Conservation (phyloP, 345 rosid genomes). For the Acer saccharum region DNA sequence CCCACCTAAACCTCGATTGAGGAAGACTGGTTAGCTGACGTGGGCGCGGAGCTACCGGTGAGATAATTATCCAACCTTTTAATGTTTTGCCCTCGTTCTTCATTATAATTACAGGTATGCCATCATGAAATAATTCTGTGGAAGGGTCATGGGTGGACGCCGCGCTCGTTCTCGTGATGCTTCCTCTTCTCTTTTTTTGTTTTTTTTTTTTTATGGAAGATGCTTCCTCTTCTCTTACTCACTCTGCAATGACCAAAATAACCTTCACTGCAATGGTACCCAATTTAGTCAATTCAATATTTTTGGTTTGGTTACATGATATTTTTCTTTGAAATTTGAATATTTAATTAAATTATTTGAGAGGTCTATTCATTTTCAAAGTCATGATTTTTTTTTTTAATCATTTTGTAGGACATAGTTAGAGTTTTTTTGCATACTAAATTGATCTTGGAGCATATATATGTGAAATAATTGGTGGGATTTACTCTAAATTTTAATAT, state of each 20-base stretch:
- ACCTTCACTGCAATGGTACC: background rate
- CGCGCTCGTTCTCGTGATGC: background rate
- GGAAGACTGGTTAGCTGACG: constrained; percentile 27
- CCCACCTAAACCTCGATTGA: constrained; percentile 16
- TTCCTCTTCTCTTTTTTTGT: too few relatives aligned
- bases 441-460: too few relatives aligned
- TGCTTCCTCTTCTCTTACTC: background rate
- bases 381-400: too few relatives aligned
- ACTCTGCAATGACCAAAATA: background rate
- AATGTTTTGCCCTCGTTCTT: background rate
- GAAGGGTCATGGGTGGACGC: background rate
- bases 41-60: constrained; percentile 20
- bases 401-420: too few relatives aligned
- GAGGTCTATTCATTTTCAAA: background rate
- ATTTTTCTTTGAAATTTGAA: too few relatives aligned
- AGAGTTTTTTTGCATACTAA: too few relatives aligned
- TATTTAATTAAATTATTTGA: too few relatives aligned
- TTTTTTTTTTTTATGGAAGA: too few relatives aligned
- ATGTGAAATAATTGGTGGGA: too few relatives aligned
- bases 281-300: background rate
- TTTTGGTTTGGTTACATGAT: background rate
- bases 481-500: too few relatives aligned
- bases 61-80: constrained; percentile 25
- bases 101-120: constrained; percentile 13
- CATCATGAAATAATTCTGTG: background rate